A percentile compares a stretch with the other conserved stretches of the same genome.
These are phyloP conservation scores for Solanum phureja DNA, from an alignment of 257 asterid genomes.

Conservation along the genomic window DNA sequence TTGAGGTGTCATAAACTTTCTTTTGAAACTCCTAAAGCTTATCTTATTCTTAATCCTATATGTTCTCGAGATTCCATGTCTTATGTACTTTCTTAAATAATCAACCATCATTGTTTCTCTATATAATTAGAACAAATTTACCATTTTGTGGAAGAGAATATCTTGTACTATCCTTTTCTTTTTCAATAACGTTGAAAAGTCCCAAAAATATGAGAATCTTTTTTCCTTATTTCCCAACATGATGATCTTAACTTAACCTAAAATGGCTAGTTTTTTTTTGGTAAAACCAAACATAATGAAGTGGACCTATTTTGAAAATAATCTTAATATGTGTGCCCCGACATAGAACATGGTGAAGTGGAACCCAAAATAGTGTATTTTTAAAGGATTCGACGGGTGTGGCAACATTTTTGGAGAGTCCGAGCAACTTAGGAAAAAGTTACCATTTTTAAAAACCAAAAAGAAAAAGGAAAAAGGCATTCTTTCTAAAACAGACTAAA, in stretches of 20 bases:
- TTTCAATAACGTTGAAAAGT: not conserved
- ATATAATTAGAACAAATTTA: no score
- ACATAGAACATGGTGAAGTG: not conserved
- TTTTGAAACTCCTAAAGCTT: not conserved
- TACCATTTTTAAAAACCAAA: no score
- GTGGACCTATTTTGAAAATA: not conserved
- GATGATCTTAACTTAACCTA: not conserved
- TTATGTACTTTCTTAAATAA: not conserved
- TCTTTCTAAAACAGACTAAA: no score
- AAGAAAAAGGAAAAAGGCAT: not conserved
- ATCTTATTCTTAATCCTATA: not conserved
- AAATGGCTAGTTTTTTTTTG: not conserved
- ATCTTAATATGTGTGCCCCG: not conserved
- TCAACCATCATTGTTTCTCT: not conserved
- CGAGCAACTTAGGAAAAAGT: no score
- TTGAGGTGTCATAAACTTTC: not conserved
- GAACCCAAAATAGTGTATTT: no score
- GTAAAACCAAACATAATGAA: not conserved
- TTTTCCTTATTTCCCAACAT: not conserved
- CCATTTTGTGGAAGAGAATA: no score
- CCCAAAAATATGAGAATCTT: no score
- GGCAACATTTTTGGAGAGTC: no score
- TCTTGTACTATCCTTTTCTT: not conserved
- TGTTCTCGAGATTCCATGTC: not conserved
- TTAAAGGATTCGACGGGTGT: no score